Conservation (phyloP, 2,329 filamentous ascomycete species). For the Chaetomiaceae sp. region DNA sequence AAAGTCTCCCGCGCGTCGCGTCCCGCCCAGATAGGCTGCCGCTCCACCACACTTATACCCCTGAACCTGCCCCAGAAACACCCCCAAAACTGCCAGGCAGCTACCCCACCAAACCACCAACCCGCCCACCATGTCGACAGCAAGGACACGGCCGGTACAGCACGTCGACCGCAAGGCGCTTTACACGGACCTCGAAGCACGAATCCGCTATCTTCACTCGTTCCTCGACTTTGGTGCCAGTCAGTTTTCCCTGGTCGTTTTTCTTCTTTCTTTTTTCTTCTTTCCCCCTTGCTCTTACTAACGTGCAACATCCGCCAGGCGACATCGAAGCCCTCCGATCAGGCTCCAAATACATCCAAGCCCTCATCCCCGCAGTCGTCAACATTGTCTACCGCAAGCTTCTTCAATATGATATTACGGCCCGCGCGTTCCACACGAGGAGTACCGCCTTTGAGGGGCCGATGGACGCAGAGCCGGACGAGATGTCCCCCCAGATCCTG, state of each 20-base stretch:
- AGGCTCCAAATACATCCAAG: conserved; percentile 71
- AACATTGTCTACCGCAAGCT: conserved; percentile 83
- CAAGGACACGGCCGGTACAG: conserved; percentile 32
- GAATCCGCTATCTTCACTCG: conserved; percentile 67
- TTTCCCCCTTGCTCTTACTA: neutral
- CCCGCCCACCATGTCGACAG: conserved; percentile 19
- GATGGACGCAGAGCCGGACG: conserved; percentile 57
- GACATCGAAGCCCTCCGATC: conserved; percentile 66
- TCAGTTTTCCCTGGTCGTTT: conserved; percentile 36
- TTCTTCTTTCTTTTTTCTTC: neutral
- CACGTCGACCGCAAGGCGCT: conserved; percentile 67
- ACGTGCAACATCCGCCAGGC: conserved; percentile 42
- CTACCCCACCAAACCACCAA: neutral
- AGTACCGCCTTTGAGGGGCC: conserved; percentile 62
- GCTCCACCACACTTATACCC: neutral
- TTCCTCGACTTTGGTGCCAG: conserved; percentile 71
- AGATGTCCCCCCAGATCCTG: conserved; percentile 69
- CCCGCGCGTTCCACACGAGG: conserved; percentile 64
- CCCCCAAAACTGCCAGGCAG: neutral
- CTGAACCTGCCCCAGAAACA: neutral
- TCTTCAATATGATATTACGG: conserved; percentile 75
- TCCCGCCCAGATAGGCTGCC: neutral
- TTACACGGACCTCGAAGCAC: conserved; percentile 64
- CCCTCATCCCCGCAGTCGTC: conserved; percentile 76
- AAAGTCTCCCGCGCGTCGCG: too few species aligned